Evolutionary conservation across 305 asterid genomes (phyloP).

Genomic region (Fraxinus albicans): DNA sequence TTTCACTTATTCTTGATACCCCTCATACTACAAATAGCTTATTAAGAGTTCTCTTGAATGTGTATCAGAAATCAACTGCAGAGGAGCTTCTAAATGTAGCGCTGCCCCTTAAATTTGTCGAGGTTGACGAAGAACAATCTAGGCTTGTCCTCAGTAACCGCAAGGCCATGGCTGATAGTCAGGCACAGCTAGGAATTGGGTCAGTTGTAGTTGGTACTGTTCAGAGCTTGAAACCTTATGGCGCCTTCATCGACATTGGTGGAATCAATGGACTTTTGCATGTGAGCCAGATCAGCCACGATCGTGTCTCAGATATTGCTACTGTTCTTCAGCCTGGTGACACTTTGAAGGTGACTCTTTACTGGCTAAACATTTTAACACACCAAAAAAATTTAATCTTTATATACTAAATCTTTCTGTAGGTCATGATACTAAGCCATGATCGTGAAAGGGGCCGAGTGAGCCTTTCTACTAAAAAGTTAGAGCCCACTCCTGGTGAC

Average conservation of each 20-base stretch:
- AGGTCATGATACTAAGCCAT: slow-evolving; percentile 98
- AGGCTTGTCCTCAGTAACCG: slow-evolving; percentile 94
- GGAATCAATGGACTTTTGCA: slow-evolving; percentile 93
- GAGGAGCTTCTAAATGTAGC: slow-evolving; percentile 88
- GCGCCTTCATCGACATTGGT: slow-evolving; percentile 95
- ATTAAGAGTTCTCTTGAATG: neutral
- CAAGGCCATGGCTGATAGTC: slow-evolving; percentile 95
- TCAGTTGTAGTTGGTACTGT: slow-evolving; percentile 88
- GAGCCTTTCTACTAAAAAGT: slow-evolving; percentile 92
- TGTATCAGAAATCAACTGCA: slow-evolving; percentile 73
- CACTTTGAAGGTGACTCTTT: slow-evolving; percentile 65
- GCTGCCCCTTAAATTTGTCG: slow-evolving; percentile 83
- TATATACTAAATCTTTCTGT: slow-evolving; percentile 20
- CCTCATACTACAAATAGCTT: neutral
- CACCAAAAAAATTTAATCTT: slow-evolving; percentile 2
- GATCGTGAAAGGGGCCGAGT: slow-evolving; percentile 97
- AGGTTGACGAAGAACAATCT: slow-evolving; percentile 85
- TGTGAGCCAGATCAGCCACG: slow-evolving; percentile 94
- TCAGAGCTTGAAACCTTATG: slow-evolving; percentile 94
- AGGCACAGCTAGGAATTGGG: slow-evolving; percentile 95
- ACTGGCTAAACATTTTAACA: neutral
- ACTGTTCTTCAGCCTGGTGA: slow-evolving; percentile 97
- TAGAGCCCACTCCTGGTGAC: slow-evolving; percentile 98
- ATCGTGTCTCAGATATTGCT: slow-evolving; percentile 85
- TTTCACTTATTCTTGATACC: neutral